phyloP scores from a whole-genome alignment of 2,329 filamentous ascomycete genomes.

The Elsinoe perseae region DNA sequence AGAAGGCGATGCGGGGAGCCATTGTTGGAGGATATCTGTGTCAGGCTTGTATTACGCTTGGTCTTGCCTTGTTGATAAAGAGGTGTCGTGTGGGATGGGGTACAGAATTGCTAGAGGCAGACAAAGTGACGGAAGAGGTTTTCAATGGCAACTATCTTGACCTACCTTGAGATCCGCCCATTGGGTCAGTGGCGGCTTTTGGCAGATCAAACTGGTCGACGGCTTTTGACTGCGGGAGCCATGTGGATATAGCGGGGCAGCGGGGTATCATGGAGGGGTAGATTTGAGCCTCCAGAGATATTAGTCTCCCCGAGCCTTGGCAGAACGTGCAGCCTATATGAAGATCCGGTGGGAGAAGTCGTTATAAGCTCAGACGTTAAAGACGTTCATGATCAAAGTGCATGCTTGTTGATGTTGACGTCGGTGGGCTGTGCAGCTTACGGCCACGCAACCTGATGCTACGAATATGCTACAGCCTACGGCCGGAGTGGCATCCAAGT shows the following conservation, averaged over 20 bases:
- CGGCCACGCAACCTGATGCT: too few species aligned
- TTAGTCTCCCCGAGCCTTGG: background rate
- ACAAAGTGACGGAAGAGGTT: background rate
- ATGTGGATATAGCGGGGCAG: conserved; percentile 12
- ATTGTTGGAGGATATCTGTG: conserved; percentile 4
- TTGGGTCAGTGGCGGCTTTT: background rate
- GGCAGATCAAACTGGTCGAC: conserved; percentile 1
- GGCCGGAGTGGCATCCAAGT: background rate
- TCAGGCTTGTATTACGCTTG: background rate
- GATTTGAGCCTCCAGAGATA: background rate
- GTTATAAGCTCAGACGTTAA: background rate
- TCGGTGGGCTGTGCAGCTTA: too few species aligned
- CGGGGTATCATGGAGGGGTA: conserved; percentile 7
- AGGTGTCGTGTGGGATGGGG: background rate
- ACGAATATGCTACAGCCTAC: too few species aligned
- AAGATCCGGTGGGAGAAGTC: background rate
- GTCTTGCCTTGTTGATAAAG: too few species aligned
- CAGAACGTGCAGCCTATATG: background rate
- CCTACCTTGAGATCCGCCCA: background rate
- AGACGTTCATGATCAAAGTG: background rate
- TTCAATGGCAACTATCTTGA: background rate
- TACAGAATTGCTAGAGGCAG: too few species aligned
- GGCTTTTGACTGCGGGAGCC: conserved; percentile 3
- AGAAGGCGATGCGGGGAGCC: conserved; percentile 51
- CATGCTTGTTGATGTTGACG: too few species aligned